Evolutionary conservation across 1,139 yeast species (phyloP), one percentile per base, ranked within the genome.

Genomic region (Yueomyces sp.): DNA sequence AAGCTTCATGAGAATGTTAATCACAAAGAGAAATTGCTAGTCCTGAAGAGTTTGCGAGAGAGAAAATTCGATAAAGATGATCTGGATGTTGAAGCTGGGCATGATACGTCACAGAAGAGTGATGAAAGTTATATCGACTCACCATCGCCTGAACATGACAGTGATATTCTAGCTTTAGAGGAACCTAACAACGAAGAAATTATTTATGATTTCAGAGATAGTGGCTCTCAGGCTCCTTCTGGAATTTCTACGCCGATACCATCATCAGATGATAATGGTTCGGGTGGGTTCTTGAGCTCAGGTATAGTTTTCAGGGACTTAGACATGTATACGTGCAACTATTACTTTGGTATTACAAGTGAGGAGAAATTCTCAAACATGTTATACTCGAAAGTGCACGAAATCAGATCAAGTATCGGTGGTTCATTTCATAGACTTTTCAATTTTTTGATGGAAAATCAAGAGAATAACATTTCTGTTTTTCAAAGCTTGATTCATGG

Each of bases 401-500:
- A 70, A 27, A 64, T 76, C 11, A 73, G 95, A 45, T 67, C 73
- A 34, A 60, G 68, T 40, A 70, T 87, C 39, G 96, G 96, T 0
- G 68, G 70, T 44, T 67, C 77, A 43, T 70, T 91, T 43, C 95
- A 85, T 54, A 67, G 69, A 5, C 64, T 84, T 25, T 73, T 72
- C 50, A 58, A 65, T 35, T 75, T 73, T 50, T 60, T 87, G 49
- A 55, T 63, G 2, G 60, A 67, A 3, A 64, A 73, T 43, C 73
- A 73, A 44, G 78, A 73, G 43, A 87, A 83, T 48, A 83, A 85
- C 49, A 75, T 85, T 11, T 75, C 76, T 26, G 63, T 84, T 25
- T 75, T 80, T 59, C 78, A 78, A 51, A 77, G 78, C 39, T 69
- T 81, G 40, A 64, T 87, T 40, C 76, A 77, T 55, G 81, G 81